Evolutionary conservation across 768 basidiomycete genomes (phyloP).

Genomic region (Suillus subluteus): DNA sequence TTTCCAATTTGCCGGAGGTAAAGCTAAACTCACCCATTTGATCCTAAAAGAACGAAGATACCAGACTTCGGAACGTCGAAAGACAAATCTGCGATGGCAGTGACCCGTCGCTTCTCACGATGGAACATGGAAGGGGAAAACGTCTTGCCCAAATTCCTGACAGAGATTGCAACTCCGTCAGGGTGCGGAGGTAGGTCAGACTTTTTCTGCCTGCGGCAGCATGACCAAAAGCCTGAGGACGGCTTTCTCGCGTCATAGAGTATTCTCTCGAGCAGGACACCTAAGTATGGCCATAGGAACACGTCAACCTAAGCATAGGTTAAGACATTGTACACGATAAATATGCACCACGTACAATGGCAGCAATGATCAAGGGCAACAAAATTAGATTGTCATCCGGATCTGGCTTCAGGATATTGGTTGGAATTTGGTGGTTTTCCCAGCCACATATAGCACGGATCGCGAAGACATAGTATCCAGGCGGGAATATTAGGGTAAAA

Average conservation of each 20-base stretch:
- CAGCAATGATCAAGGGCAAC: conserved; percentile 63
- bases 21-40: conserved; percentile 58
- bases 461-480: conserved; percentile 75
- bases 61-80: conserved; percentile 71
- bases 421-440: conserved; percentile 59
- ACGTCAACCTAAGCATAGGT: conserved; percentile 55
- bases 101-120: conserved; percentile 51
- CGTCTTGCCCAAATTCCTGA: conserved; percentile 61
- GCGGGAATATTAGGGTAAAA: conserved; percentile 74
- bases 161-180: conserved; percentile 59
- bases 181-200: conserved; percentile 28
- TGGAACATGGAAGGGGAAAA: conserved; percentile 55
- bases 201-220: conserved; percentile 20
- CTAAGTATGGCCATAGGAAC: conserved; percentile 76
- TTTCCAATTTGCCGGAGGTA: background rate
- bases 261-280: conserved; percentile 56
- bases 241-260: conserved; percentile 63
- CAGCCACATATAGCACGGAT: conserved; percentile 69
- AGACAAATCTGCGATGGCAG: conserved; percentile 67
- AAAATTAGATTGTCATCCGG: conserved; percentile 60
- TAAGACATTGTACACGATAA: background rate
- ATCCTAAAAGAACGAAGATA: conserved; percentile 78
- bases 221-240: conserved; percentile 28
- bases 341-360: conserved; percentile 49
- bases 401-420: conserved; percentile 58